These are phyloP conservation scores for Citrus glauca DNA, from an alignment of 345 rosid species.

Conservation along the genomic window DNA sequence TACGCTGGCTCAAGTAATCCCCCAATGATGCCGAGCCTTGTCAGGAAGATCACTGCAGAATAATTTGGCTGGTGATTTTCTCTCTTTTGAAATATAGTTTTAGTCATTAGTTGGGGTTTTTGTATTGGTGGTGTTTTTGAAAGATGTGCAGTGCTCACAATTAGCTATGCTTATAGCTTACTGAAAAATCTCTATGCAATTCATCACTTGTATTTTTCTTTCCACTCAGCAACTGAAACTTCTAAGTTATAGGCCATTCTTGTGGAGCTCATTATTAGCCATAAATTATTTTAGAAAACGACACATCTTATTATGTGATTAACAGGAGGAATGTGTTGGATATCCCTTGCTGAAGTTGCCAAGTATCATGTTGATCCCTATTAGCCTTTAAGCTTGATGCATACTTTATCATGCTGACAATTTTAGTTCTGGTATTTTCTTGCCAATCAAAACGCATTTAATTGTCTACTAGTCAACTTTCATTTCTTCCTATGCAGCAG, in stretches of 20 bases:
- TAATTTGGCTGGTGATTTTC: conserved; percentile 17
- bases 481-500: background rate
- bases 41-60: conserved; percentile 19
- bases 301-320: conserved; percentile 1
- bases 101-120: conserved; percentile 16
- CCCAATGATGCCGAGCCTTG: conserved; percentile 9
- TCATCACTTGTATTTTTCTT: conserved; percentile 22
- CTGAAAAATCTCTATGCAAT: conserved; percentile 15
- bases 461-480: background rate
- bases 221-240: conserved; percentile 20
- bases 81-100: conserved; percentile 13
- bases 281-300: background rate
- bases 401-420: no score
- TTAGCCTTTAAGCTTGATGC: background rate
- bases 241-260: conserved; percentile 22
- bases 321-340: background rate
- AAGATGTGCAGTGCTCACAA: conserved; percentile 23
- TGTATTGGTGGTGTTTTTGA: conserved; percentile 36
- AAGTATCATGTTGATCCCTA: background rate
- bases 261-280: conserved; percentile 19
- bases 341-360: background rate
- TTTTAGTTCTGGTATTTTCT: background rate
- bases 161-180: conserved; percentile 24
- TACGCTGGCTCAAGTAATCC: conserved; percentile 30
- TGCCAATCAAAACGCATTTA: background rate